Base-by-base conservation (phyloP, 129 eudicot genomes). In the Flaveria ramosissima region DNA sequence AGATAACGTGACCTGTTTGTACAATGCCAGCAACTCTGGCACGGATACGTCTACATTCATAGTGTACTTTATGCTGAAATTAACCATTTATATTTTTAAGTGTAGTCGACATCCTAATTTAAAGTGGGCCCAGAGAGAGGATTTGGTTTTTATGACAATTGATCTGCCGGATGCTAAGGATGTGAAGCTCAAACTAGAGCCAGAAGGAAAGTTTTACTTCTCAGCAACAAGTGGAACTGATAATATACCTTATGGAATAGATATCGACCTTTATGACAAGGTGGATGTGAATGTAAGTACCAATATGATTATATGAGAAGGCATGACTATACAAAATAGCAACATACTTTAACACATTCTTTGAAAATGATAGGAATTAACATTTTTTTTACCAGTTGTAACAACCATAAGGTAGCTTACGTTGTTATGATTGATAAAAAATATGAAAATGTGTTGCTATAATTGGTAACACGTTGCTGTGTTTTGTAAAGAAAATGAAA, bases 51-150 rank as follows among this genome's bases (percentile, higher is more conserved):
- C 48, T 32, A 4, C 9, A 47, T 1, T 57, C 24, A 36, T 46
- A 24, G 17, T 74, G 47, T 24, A 24, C 23, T 21, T 60, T 63
- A 63, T 63, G 15, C 45, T 63, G 45, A 17, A 15, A 15, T 57
- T 10, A 23, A 17, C 46, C 2, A 13, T 74, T 74, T 16, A 19
- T 13, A 42, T 42, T 45, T 70, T 57, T 56, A 17, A 73, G n/a
- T 27, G 66, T 83, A 92, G 97, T 79, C 90, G 93, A 43, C 97
- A 89, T 79, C 96, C 96, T 23, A 52, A 75, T 65, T 80, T 89
- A 5, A 85, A 87, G 81, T 92, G 97, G 96, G 96, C 97, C 10
- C 91, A 92, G 84, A 89, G 96, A 71, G 82, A 85, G 11, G 97
- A 89, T 78, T 51, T 78, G 70, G 68, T 92, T 42, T 92, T 20